phyloP scores from a whole-genome alignment of 805 yeast species.

The Scheffersomyces spartinae region DNA sequence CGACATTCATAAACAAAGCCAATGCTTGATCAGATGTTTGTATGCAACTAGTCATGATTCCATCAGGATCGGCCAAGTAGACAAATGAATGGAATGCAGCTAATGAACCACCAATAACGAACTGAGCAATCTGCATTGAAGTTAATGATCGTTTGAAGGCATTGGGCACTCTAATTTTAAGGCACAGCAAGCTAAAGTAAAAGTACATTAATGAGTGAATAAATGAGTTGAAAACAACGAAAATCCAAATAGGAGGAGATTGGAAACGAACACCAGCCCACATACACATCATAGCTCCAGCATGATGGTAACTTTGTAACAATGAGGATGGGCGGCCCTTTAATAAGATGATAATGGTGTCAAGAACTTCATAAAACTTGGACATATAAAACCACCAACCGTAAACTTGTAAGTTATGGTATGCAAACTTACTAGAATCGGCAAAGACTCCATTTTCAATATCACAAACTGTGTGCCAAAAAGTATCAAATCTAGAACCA shows the following conservation, averaged over 20 bases:
- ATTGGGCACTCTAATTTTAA: conserved; percentile 46
- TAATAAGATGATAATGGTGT: conserved; percentile 52
- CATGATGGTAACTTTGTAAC: conserved; percentile 65
- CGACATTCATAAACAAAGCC: conserved; percentile 50
- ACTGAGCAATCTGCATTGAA: conserved; percentile 57
- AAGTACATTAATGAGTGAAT: conserved; percentile 68
- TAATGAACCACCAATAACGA: conserved; percentile 54
- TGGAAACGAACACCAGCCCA: conserved; percentile 65
- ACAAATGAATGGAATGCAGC: conserved; percentile 57
- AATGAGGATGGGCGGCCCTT: conserved; percentile 59
- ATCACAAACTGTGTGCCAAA: conserved; percentile 56
- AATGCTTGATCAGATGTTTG: conserved; percentile 48
- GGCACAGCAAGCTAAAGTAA: conserved; percentile 50
- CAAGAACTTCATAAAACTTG: conserved; percentile 62
- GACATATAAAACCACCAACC: conserved; percentile 61
- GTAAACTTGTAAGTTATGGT: conserved; percentile 36
- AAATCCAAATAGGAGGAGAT: conserved; percentile 72
- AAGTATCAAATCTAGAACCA: conserved; percentile 24
- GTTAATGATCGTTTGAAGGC: conserved; percentile 49
- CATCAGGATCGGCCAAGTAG: conserved; percentile 46
- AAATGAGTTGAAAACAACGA: conserved; percentile 70
- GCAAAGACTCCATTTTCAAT: conserved; percentile 47
- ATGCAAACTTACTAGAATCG: conserved; percentile 9
- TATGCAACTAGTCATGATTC: conserved; percentile 39
- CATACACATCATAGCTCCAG: conserved; percentile 75